Evolutionary conservation across 306 rosid species (phyloP), one percentile per base, ranked within the genome.

Genomic region (Prunus mira): DNA sequence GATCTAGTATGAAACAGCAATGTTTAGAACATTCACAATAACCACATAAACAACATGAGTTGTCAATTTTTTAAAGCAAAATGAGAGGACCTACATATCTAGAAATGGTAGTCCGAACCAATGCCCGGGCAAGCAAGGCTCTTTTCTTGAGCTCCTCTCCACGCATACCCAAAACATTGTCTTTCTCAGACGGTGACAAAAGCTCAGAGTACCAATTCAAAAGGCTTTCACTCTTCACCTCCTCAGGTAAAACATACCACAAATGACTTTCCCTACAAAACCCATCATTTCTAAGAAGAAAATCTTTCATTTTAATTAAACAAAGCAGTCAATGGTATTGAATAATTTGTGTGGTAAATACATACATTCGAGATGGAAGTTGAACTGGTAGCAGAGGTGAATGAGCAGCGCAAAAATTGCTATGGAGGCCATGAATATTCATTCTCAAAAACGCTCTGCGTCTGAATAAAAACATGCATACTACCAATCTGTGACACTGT

Each of bases 101-200:
- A 62, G 97, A 87, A 50, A 92, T 75, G 50, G 98, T 89, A 22
- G 98, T 90, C 65, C 96, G 96, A 73, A 95, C 95, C 84, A 92
- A 78, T 28, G 83, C 89, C 51, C 96, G 90, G 71, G 98, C 87
- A 68, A 95, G 84, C 76, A 92, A 71, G 55, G 96, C 92, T 30
- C 90, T 83, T 86, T 95, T 92, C 78, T 74, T 71, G 41, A 87
- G 87, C 79, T 83, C 80, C 71, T 86, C 89, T 6, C 91, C 92
- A 3, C 80, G 78, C 85, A 89, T 85, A 60, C 84, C 69, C 71
- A 82, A 19, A 81, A 90, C 79, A 65, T 81, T 82, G 49, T 88
- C 87, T 75, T 83, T 89, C 84, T 92, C 98, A 75, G 88, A 81
- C 7, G 93, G 90, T 41, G 98, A 84, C 71, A 95, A 74, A 71